phyloP scores from a whole-genome alignment of 306 rosid species.

The Vigna nakashimae region DNA sequence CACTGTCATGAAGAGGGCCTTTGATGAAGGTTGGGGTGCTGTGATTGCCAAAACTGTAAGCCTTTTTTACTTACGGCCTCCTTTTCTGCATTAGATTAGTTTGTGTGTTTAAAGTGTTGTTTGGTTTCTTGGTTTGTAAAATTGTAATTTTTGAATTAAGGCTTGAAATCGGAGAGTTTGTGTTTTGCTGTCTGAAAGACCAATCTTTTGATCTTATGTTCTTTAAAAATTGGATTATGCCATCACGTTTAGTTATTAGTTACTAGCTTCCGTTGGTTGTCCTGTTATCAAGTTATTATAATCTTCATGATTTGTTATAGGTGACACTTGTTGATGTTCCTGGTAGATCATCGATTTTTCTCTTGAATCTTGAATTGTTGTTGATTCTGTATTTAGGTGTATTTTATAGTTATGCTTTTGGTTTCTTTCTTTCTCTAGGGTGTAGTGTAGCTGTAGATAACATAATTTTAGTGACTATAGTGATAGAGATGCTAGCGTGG shows the following conservation, averaged over 20 bases:
- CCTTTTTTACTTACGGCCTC: background rate
- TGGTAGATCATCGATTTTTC: conserved; percentile 28
- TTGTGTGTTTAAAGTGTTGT: background rate
- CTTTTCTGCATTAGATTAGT: background rate
- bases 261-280: conserved; percentile 30
- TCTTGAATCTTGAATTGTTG: conserved; percentile 18
- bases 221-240: conserved; percentile 2
- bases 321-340: conserved; percentile 28
- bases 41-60: conserved; percentile 98
- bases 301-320: conserved; percentile 19
- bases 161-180: background rate
- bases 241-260: conserved; percentile 6
- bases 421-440: no score
- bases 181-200: background rate
- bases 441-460: background rate
- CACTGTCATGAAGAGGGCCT: conserved; percentile 97
- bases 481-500: conserved; percentile 13
- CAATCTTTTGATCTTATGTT: conserved; percentile 19
- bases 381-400: conserved; percentile 28
- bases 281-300: background rate
- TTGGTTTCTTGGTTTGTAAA: conserved; percentile 15
- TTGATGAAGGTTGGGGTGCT: conserved; percentile 99
- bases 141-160: background rate
- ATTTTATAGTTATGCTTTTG: conserved; percentile 15
- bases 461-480: background rate